phyloP scores from a whole-genome alignment of 2,329 filamentous ascomycete species.

The Neopestalotiopsis clavispora region DNA sequence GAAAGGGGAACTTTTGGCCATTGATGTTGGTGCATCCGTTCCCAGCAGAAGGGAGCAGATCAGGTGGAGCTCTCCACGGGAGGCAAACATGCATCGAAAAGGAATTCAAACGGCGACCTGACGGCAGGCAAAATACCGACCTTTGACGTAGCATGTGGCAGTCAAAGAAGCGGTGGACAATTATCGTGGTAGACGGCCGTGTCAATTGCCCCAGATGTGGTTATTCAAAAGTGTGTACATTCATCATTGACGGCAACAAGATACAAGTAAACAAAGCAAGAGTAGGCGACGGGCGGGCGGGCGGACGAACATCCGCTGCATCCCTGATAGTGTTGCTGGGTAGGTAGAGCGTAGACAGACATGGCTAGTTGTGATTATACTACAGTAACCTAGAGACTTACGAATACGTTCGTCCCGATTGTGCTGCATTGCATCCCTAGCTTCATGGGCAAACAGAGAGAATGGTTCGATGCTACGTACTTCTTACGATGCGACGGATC shows the following conservation, averaged over 20 bases:
- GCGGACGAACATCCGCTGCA: not conserved
- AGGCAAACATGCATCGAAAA: not conserved
- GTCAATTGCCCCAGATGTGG: no score
- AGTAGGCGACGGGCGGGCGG: not conserved
- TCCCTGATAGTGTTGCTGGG: not conserved
- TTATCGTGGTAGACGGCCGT: not conserved
- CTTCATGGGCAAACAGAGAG: not conserved
- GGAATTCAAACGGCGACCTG: not conserved
- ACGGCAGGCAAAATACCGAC: not conserved
- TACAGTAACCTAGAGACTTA: no score
- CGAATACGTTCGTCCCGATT: not conserved
- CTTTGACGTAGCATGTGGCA: not conserved
- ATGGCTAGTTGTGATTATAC: not conserved
- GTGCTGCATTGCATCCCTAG: not conserved
- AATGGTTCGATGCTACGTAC: not conserved
- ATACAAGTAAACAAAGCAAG: not conserved
- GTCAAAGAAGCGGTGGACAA: not conserved
- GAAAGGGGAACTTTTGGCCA: not conserved
- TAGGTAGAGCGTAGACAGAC: not conserved
- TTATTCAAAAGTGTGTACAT: no score
- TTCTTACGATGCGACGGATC: not conserved
- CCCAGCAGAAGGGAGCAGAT: not conserved
- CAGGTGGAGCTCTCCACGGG: not conserved
- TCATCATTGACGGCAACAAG: not conserved
- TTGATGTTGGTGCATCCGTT: not conserved